Evolutionary conservation across 495 filamentous ascomycete species (phyloP).

Genomic region (Cairneyella variabilis): DNA sequence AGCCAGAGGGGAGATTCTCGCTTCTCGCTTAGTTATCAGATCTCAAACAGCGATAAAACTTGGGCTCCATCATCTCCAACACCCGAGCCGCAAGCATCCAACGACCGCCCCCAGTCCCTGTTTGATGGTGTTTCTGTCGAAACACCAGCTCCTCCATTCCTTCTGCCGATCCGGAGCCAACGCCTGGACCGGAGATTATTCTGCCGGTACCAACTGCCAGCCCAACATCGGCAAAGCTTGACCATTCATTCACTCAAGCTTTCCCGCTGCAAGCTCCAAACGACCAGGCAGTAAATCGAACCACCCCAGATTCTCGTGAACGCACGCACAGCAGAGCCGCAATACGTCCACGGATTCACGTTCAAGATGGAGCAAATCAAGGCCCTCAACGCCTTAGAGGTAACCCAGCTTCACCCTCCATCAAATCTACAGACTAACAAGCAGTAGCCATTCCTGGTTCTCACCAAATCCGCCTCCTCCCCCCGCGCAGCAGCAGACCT

Average conservation of each 20-base stretch:
- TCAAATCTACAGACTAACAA: not conserved
- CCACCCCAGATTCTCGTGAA: not conserved
- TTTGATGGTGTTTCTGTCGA: not conserved
- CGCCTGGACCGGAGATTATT: not conserved
- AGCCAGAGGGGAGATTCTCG: too few relatives aligned
- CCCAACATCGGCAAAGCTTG: constrained; percentile 6
- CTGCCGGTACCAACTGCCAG: not conserved
- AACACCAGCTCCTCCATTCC: not conserved
- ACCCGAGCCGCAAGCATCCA: too few relatives aligned
- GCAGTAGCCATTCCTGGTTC: constrained; percentile 74
- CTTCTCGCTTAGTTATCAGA: too few relatives aligned
- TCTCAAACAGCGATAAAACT: too few relatives aligned
- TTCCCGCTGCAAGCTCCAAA: constrained; percentile 20
- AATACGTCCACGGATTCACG: constrained; percentile 1
- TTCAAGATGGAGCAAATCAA: constrained; percentile 75
- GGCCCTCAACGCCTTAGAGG: constrained; percentile 76
- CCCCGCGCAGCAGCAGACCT: constrained; percentile 83
- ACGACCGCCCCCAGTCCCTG: not conserved
- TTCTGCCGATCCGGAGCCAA: not conserved
- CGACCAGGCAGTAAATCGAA: constrained; percentile 25
- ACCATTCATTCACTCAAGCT: not conserved
- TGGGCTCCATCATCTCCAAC: too few relatives aligned
- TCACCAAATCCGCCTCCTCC: constrained; percentile 79
- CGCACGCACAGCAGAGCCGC: not conserved
- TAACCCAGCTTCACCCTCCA: constrained; percentile 16